These are phyloP conservation scores for Backusella liffmaniae DNA, from an alignment of 192 early-diverging fungal species.

Conservation along the genomic window DNA sequence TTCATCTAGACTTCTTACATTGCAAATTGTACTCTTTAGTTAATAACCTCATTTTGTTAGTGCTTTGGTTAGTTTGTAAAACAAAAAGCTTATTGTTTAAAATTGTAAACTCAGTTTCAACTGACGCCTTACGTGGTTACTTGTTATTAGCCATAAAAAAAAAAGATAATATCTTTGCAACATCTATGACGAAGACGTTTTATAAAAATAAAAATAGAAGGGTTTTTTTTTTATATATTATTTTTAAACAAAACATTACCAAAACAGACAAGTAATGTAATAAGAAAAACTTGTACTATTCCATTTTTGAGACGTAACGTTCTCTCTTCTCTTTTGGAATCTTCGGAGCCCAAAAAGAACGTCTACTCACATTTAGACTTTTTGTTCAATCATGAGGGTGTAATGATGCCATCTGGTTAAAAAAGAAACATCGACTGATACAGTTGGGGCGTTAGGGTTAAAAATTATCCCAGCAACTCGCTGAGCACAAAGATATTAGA, in stretches of 20 bases:
- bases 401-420: background rate
- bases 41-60: no score
- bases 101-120: background rate
- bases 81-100: background rate
- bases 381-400: background rate
- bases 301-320: no score
- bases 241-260: background rate
- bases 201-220: background rate
- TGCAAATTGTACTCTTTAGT: no score
- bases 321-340: no score
- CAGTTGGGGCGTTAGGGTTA: background rate
- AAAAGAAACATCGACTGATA: background rate
- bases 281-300: no score
- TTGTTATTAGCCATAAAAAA: background rate
- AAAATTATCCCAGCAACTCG: no score
- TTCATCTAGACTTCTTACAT: no score
- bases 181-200: background rate
- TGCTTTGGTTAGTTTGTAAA: no score
- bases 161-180: background rate
- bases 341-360: no score
- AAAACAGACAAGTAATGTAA: background rate
- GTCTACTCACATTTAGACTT: background rate
- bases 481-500: background rate
- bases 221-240: background rate
- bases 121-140: background rate